phyloP scores from a whole-genome alignment of 2,329 filamentous ascomycete genomes.

The Coniella vitis region DNA sequence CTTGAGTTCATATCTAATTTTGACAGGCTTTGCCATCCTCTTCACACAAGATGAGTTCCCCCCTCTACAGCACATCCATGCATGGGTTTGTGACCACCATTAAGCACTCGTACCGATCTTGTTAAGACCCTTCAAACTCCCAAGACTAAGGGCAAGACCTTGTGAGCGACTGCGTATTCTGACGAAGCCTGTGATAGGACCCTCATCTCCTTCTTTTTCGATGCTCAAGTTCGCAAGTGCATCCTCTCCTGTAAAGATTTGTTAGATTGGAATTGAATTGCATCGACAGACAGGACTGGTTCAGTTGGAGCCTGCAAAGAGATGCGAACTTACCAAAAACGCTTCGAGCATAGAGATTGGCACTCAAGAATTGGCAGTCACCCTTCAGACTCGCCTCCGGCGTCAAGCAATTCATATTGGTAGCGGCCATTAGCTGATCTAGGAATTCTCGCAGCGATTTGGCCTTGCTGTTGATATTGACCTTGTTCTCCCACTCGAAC shows the following conservation, averaged over 20 bases:
- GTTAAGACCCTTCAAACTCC: slow-evolving; percentile 89
- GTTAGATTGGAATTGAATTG: slow-evolving; percentile 1
- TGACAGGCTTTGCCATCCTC: not conserved
- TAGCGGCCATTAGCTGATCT: slow-evolving; percentile 90
- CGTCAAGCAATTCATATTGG: slow-evolving; percentile 97
- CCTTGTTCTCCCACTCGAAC: slow-evolving; percentile 99
- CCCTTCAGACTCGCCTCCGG: slow-evolving; percentile 94
- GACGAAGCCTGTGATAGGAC: slow-evolving; percentile 93
- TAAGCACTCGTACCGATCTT: slow-evolving; percentile 54
- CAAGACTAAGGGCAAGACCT: slow-evolving; percentile 86
- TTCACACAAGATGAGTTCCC: not conserved
- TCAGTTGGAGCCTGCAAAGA: too few relatives aligned
- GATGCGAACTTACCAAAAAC: slow-evolving; percentile 80
- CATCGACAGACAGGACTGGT: too few relatives aligned
- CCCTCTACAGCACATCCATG: not conserved
- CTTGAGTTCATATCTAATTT: too few relatives aligned
- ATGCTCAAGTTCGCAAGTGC: slow-evolving; percentile 95
- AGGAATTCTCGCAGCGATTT: slow-evolving; percentile 89
- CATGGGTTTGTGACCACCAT: not conserved
- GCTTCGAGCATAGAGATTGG: slow-evolving; percentile 91
- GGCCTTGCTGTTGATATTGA: slow-evolving; percentile 98
- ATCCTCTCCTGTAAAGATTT: slow-evolving; percentile 70
- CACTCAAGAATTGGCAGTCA: slow-evolving; percentile 95
- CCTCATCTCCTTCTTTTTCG: slow-evolving; percentile 92
- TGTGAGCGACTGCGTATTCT: slow-evolving; percentile 96